These are phyloP conservation scores for Lactifluus hygrophoroides DNA, from an alignment of 768 basidiomycete genomes.

Conservation along the genomic window DNA sequence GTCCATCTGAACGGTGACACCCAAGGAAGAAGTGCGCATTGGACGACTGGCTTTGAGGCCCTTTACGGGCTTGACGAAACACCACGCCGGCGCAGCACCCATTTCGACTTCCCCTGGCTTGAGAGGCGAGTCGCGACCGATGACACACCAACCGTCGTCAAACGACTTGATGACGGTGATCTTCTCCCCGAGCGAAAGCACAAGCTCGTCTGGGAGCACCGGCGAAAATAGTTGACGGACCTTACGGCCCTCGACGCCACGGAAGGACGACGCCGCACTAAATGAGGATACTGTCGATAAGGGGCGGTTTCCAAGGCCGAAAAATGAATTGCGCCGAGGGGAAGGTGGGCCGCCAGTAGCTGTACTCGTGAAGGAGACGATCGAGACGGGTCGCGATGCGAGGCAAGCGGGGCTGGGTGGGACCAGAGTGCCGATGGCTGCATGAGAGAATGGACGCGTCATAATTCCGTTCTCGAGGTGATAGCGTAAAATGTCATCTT, in stretches of 20 bases:
- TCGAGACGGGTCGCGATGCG: conserved; percentile 3
- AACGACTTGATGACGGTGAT: conserved; percentile 55
- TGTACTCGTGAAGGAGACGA: conserved; percentile 7
- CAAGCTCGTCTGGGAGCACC: conserved; percentile 66
- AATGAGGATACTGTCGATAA: conserved; percentile 13
- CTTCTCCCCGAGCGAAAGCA: conserved; percentile 48
- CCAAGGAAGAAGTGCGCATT: conserved; percentile 53
- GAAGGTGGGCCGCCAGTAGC: not conserved
- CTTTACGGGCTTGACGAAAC: conserved; percentile 55
- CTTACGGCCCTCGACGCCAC: conserved; percentile 33
- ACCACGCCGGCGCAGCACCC: conserved; percentile 71
- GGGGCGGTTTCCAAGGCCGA: conserved; percentile 18
- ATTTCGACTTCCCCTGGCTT: conserved; percentile 44
- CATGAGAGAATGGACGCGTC: conserved; percentile 35
- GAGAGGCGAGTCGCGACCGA: conserved; percentile 42
- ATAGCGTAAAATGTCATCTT: conserved; percentile 37
- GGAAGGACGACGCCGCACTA: conserved; percentile 6
- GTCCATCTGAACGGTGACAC: conserved; percentile 49
- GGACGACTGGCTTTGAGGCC: conserved; percentile 56
- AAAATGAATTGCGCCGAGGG: conserved; percentile 1
- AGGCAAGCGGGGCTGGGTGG: not conserved
- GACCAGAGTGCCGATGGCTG: conserved; percentile 29
- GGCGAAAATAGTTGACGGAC: conserved; percentile 60
- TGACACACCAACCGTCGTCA: conserved; percentile 77
- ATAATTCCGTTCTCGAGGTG: conserved; percentile 36